phyloP scores from a whole-genome alignment of 192 early-diverging fungal species.

The Funneliformis geosporum region DNA sequence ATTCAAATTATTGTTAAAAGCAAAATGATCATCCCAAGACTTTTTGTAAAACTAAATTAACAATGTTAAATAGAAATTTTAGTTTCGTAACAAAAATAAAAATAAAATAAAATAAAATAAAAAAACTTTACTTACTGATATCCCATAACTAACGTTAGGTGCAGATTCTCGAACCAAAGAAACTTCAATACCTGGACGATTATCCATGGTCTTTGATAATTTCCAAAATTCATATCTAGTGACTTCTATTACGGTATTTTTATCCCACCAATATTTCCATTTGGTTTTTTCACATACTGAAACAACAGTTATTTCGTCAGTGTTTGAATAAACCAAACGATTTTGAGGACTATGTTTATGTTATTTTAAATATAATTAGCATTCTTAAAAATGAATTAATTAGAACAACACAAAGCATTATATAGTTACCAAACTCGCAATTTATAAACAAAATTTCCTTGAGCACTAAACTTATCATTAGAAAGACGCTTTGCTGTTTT shows the following conservation, averaged over 20 bases:
- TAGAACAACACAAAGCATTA: not conserved
- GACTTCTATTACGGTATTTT: constrained; percentile 43
- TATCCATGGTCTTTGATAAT: not conserved
- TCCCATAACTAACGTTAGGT: constrained; percentile 4
- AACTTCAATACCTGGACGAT: constrained; percentile 14
- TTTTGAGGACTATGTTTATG: constrained; percentile 24
- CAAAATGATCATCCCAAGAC: constrained; percentile 42
- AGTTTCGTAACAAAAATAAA: not conserved
- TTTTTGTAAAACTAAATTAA: constrained; percentile 36
- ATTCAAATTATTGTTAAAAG: constrained; percentile 36
- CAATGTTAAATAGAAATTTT: not conserved
- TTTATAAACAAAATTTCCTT: constrained; percentile 37
- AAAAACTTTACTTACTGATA: constrained; percentile 13
- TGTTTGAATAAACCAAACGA: constrained; percentile 36
- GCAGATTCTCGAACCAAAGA: not conserved
- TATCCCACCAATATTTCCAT: constrained; percentile 43
- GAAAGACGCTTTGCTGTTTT: constrained; percentile 37
- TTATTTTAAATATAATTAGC: constrained; percentile 1
- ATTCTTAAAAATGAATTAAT: not conserved
- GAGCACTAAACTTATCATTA: constrained; percentile 34
- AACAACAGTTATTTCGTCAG: constrained; percentile 34
- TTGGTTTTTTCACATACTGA: constrained; percentile 41
- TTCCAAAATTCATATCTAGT: constrained; percentile 46
- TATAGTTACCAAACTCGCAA: constrained; percentile 34
- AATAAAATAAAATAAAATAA: not conserved